phyloP scores from a whole-genome alignment of 768 basidiomycete genomes.

The Hypholoma sublateritium region DNA sequence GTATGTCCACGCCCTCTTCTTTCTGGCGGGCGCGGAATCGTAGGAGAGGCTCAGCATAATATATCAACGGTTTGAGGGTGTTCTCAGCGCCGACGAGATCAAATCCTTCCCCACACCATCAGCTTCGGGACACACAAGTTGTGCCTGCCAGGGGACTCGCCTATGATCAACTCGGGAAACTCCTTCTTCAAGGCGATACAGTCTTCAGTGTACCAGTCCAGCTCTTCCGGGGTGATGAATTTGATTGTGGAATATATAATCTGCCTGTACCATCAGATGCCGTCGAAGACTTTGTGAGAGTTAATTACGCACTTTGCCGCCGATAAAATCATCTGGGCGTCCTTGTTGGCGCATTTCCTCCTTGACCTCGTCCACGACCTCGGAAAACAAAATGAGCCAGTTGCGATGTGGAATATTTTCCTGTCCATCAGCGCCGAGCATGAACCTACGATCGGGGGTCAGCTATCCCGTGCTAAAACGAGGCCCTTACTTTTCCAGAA shows the following conservation, averaged over 20 bases:
- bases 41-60: constrained; percentile 63
- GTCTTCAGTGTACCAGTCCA: constrained; percentile 71
- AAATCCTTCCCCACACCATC: constrained; percentile 48
- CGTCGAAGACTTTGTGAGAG: background rate
- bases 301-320: constrained; percentile 49
- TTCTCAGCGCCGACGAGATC: constrained; percentile 83
- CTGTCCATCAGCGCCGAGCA: constrained; percentile 56
- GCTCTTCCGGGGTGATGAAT: constrained; percentile 49
- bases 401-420: constrained; percentile 59
- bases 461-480: background rate
- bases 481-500: constrained; percentile 48
- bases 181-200: constrained; percentile 72
- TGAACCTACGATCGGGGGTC: constrained; percentile 38
- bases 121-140: background rate
- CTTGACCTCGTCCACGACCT: constrained; percentile 52
- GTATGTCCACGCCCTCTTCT: constrained; percentile 61
- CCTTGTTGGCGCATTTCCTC: constrained; percentile 49
- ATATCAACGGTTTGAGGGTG: constrained; percentile 50
- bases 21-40: constrained; percentile 57
- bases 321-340: constrained; percentile 61
- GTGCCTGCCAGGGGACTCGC: constrained; percentile 31
- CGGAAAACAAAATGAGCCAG: constrained; percentile 55
- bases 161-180: constrained; percentile 72
- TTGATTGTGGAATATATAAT: constrained; percentile 73
- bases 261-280: constrained; percentile 29